Percentiles rank a stretch among this genome's conserved stretches.
These are phyloP conservation scores for Piedraia hortae DNA, from an alignment of 2,329 filamentous ascomycete genomes.

Conservation along the genomic window DNA sequence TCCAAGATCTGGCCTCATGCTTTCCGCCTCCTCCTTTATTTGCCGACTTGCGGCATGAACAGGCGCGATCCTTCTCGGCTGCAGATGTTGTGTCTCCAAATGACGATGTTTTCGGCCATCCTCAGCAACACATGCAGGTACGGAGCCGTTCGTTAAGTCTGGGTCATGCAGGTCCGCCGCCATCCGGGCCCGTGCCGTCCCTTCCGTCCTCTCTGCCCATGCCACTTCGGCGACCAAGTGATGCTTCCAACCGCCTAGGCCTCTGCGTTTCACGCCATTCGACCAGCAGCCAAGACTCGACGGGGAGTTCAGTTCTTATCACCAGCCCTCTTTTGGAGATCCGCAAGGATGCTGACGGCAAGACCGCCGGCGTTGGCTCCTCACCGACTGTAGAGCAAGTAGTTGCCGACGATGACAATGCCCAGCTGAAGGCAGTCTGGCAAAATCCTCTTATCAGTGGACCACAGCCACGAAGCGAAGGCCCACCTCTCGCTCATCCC, in stretches of 20 bases:
- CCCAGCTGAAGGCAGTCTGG: slow-evolving; percentile 11
- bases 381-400: slow-evolving; percentile 9
- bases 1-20: slow-evolving; percentile 7
- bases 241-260: slow-evolving; percentile 3
- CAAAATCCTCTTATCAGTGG: slow-evolving; percentile 11
- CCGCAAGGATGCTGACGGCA: slow-evolving; percentile 3
- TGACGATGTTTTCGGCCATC: slow-evolving; percentile 9
- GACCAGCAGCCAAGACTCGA: slow-evolving; percentile 15
- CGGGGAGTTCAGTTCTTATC: slow-evolving; percentile 16
- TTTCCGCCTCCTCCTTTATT: slow-evolving; percentile 8
- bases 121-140: slow-evolving; percentile 4
- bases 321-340: slow-evolving; percentile 12
- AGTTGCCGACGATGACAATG: slow-evolving; percentile 7
- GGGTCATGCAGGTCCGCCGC: slow-evolving; percentile 14
- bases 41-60: slow-evolving; percentile 6
- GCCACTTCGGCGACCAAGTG: slow-evolving; percentile 1
- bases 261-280: slow-evolving; percentile 14
- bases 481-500: slow-evolving; percentile 2
- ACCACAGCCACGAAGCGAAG: slow-evolving; percentile 6
- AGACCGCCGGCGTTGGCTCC: slow-evolving; percentile 2
- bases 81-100: slow-evolving; percentile 4
- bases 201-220: slow-evolving; percentile 12
- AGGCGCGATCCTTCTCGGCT: slow-evolving; percentile 5
- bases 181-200: slow-evolving; percentile 17
- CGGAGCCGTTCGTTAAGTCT: slow-evolving; percentile 12